phyloP scores from a whole-genome alignment of 345 rosid genomes.

The Hibiscus tridactylites region DNA sequence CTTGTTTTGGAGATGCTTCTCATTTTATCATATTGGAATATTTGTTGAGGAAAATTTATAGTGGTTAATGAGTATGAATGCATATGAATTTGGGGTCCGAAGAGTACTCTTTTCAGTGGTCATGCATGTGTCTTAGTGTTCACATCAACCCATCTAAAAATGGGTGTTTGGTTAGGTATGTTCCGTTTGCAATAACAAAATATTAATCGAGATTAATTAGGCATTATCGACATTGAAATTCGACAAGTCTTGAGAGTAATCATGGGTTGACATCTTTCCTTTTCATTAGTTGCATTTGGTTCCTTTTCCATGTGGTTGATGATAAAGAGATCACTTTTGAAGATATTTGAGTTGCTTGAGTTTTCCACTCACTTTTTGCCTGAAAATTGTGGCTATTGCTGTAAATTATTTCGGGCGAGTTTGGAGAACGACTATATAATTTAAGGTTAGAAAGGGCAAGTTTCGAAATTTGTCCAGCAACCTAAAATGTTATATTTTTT shows the following conservation, averaged over 20 bases:
- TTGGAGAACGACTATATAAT: too few relatives aligned
- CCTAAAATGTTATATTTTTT: too few relatives aligned
- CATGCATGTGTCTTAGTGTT: conserved; percentile 56
- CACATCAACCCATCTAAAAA: conserved; percentile 26
- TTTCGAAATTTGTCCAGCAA: too few relatives aligned
- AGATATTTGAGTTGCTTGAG: conserved; percentile 28
- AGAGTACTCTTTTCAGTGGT: conserved; percentile 18
- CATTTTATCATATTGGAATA: neutral
- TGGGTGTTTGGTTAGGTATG: conserved; percentile 32
- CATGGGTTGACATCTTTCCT: neutral
- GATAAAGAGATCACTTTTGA: conserved; percentile 3
- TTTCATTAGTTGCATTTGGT: neutral
- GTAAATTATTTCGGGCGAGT: neutral
- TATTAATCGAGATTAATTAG: conserved; percentile 32
- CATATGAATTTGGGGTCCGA: conserved; percentile 49
- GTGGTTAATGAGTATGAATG: neutral
- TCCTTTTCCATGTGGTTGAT: conserved; percentile 5
- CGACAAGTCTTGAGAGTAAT: neutral
- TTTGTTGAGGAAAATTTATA: conserved; percentile 23
- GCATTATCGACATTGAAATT: conserved; percentile 14
- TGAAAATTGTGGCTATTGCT: conserved; percentile 12
- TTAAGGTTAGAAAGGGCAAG: too few relatives aligned
- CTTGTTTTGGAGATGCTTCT: too few relatives aligned
- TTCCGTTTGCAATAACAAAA: conserved; percentile 57
- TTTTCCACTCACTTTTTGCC: conserved; percentile 18